Conservation (phyloP, 495 filamentous ascomycete genomes). For the Penicillium herquei region DNA sequence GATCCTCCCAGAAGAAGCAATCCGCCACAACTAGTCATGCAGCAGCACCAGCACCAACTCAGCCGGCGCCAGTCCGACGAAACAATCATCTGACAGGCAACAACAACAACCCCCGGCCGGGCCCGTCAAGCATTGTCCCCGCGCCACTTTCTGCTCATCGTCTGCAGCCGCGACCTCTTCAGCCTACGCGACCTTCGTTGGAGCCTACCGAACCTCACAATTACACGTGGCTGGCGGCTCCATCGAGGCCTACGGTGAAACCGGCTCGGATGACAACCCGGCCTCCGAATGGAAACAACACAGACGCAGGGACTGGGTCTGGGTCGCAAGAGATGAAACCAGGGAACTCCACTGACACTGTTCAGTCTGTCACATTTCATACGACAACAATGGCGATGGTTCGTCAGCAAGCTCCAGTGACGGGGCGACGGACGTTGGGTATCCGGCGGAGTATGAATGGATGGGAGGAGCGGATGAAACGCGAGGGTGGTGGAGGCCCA, state of each 20-base stretch:
- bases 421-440: constrained; percentile 52
- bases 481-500: constrained; percentile 22
- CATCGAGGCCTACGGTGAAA: constrained; percentile 25
- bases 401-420: constrained; percentile 24
- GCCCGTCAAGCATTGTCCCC: constrained; percentile 16
- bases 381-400: constrained; percentile 51
- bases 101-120: constrained; percentile 5
- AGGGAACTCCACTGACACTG: constrained; percentile 16
- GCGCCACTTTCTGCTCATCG: constrained; percentile 33
- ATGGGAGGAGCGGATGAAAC: constrained; percentile 51
- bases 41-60: constrained; percentile 2
- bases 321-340: constrained; percentile 26
- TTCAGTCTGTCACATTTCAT: constrained; percentile 50
- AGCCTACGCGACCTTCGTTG: constrained; percentile 36
- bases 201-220: constrained; percentile 36
- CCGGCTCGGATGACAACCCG: constrained; percentile 18
- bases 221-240: constrained; percentile 43
- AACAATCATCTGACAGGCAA: constrained; percentile 6
- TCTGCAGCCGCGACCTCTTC: constrained; percentile 35
- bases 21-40: constrained; percentile 11
- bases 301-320: constrained; percentile 16
- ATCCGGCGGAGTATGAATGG: constrained; percentile 58
- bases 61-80: constrained; percentile 8
- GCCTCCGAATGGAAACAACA: constrained; percentile 11
- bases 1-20: constrained; percentile 18